Base-by-base conservation (phyloP, 139 green algal genomes). In the Chlamydomonas sp. region DNA sequence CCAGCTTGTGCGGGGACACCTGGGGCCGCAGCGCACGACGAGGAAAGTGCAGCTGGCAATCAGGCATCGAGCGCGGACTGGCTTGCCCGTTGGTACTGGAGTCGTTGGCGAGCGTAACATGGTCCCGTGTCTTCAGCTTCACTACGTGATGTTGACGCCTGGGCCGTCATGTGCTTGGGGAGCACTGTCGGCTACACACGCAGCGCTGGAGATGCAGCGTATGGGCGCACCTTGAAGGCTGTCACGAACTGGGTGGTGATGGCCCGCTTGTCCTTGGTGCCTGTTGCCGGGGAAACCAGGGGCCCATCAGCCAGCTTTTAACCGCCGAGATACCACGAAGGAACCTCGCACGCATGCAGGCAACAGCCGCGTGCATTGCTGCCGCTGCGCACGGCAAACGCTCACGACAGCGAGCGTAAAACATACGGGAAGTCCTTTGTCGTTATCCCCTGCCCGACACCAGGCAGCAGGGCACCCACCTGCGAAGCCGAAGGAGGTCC, bases 221-320 rank as follows among this genome's bases (percentile, higher is more conserved):
- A 49, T 49, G 86, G 81, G 3, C 88, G 17, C 71, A 98, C 83
- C 84, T 94, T 96, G 88, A 90, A 95, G 9, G 92, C 94, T 0
- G 97, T 98, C 12, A 97, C 95, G 14, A 90, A 93, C 92, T 99
- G 96, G 67, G 69, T 81, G 0, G 97, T 99, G 3, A 99, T 90
- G 1, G 92, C 97, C 0, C 97, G 91, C 94, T 98, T 99, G 93
- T 99, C 97, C 93, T 99, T 99, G 64, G 96, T 99, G 80, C 97
- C 97, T 18, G 96, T 4, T 12, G 58, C 31, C 1, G 73, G 2
- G n/a, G 72, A n/a, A n/a, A 5, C 20, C 18, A 20, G 71, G 4
- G 71, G 18, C 95, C 63, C 95, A 94, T 8, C 78, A 84, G 16
- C 93, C 64, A 15, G 73, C 16, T 5, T 69, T 57, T 3, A 49